phyloP scores from a whole-genome alignment of 148 eudicot species.

The Beta vulgaris region DNA sequence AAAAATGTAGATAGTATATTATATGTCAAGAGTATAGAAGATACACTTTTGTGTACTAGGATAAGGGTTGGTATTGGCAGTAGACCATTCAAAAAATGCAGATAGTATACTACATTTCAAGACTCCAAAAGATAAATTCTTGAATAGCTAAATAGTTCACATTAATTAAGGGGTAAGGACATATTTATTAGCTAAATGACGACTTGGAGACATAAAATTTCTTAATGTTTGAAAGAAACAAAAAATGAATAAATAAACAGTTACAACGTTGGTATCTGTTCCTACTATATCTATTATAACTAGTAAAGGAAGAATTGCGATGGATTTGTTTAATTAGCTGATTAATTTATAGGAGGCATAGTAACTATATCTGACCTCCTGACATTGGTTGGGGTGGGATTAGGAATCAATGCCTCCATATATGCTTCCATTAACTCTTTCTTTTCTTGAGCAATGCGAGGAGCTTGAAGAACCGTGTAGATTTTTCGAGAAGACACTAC shows the following conservation, averaged over 20 bases:
- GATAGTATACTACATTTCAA: too few species aligned
- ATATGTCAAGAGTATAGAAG: too few species aligned
- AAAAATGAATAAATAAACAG: too few species aligned
- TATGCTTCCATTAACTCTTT: constrained; percentile 70
- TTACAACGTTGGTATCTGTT: not conserved
- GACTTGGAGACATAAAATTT: too few species aligned
- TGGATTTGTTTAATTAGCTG: not conserved
- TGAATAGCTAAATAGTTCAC: not conserved
- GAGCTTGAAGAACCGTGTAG: constrained; percentile 59
- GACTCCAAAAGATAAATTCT: too few species aligned
- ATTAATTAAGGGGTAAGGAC: not conserved
- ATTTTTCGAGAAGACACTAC: constrained; percentile 52
- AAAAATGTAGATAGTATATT: not conserved
- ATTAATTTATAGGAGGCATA: not conserved
- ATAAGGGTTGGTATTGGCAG: too few species aligned
- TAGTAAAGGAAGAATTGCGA: not conserved
- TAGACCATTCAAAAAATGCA: too few species aligned
- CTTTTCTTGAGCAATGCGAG: constrained; percentile 51
- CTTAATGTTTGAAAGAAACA: too few species aligned
- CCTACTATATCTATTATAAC: not conserved
- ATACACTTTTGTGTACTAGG: too few species aligned
- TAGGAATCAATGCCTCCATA: constrained; percentile 93
- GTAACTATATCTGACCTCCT: constrained; percentile 47
- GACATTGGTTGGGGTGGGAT: constrained; percentile 71
- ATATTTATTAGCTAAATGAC: not conserved